These are phyloP conservation scores for Zanthoxylum bungeanum DNA, from an alignment of 345 rosid genomes.

Conservation along the genomic window DNA sequence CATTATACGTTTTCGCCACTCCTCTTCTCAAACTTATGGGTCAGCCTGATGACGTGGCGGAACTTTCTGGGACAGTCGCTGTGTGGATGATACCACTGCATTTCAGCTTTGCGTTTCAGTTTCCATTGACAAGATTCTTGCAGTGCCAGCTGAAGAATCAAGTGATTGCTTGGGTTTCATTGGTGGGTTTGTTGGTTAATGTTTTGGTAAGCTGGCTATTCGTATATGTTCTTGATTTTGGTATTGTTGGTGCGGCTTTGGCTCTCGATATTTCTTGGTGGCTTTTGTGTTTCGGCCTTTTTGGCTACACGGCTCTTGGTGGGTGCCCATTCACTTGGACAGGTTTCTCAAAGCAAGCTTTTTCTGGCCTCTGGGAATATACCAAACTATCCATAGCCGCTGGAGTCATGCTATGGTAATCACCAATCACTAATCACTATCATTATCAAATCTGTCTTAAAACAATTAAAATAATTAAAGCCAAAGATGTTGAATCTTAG, in stretches of 20 bases:
- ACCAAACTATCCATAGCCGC: slow-evolving; percentile 61
- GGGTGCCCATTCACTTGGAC: slow-evolving; percentile 71
- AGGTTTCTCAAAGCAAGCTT: slow-evolving; percentile 57
- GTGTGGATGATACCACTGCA: slow-evolving; percentile 60
- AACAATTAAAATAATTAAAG: no score
- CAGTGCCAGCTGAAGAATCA: slow-evolving; percentile 60
- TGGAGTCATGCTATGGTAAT: slow-evolving; percentile 75
- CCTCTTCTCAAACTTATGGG: slow-evolving; percentile 55
- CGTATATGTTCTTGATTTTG: slow-evolving; percentile 41
- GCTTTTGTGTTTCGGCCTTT: slow-evolving; percentile 40
- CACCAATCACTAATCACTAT: neutral
- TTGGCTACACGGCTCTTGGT: slow-evolving; percentile 30
- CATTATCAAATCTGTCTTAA: no score
- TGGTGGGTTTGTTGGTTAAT: slow-evolving; percentile 38
- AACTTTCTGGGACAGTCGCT: slow-evolving; percentile 48
- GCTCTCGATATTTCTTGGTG: slow-evolving; percentile 68
- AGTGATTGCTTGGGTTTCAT: slow-evolving; percentile 46
- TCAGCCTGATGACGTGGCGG: slow-evolving; percentile 68
- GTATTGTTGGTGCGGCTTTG: slow-evolving; percentile 50
- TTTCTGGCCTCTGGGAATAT: slow-evolving; percentile 61
- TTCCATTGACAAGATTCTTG: slow-evolving; percentile 63
- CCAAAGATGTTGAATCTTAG: no score
- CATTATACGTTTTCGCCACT: slow-evolving; percentile 51
- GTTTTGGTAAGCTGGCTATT: slow-evolving; percentile 54
- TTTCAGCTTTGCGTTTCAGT: slow-evolving; percentile 54